phyloP scores from a whole-genome alignment of 768 basidiomycete genomes.

The Tulasnella sp. region DNA sequence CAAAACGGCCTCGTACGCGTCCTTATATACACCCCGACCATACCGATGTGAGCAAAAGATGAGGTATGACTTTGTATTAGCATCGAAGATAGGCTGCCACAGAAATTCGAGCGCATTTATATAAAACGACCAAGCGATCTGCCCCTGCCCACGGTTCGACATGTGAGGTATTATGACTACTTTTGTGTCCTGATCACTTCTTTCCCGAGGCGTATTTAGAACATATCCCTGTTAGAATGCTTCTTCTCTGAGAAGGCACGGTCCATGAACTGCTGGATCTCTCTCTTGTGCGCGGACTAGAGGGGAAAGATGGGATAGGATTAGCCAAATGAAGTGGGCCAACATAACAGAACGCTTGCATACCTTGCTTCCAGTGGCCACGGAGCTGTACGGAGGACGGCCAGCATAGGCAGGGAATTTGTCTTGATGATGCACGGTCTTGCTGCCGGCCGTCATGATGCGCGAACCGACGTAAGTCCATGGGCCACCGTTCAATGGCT shows the following conservation, averaged over 20 bases:
- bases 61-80: too few relatives aligned
- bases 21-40: too few relatives aligned
- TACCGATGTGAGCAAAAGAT: too few relatives aligned
- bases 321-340: neutral
- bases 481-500: conserved; percentile 93
- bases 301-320: neutral
- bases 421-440: conserved; percentile 82
- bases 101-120: too few relatives aligned
- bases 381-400: conserved; percentile 81
- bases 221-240: conserved; percentile 10
- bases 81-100: too few relatives aligned
- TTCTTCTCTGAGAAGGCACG: conserved; percentile 28
- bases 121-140: too few relatives aligned
- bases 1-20: too few relatives aligned
- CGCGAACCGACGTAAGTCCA: conserved; percentile 96
- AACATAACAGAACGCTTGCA: conserved; percentile 15
- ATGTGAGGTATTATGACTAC: too few relatives aligned
- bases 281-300: conserved; percentile 78
- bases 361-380: conserved; percentile 88
- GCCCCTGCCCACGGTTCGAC: too few relatives aligned
- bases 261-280: conserved; percentile 60
- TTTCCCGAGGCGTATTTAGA: neutral
- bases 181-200: neutral
- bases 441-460: conserved; percentile 83
- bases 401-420: conserved; percentile 91